Percentiles rank a stretch among this genome's conserved stretches.
phyloP scores from a whole-genome alignment of 164 flowering plant genomes.

The Aristolochia contorta region DNA sequence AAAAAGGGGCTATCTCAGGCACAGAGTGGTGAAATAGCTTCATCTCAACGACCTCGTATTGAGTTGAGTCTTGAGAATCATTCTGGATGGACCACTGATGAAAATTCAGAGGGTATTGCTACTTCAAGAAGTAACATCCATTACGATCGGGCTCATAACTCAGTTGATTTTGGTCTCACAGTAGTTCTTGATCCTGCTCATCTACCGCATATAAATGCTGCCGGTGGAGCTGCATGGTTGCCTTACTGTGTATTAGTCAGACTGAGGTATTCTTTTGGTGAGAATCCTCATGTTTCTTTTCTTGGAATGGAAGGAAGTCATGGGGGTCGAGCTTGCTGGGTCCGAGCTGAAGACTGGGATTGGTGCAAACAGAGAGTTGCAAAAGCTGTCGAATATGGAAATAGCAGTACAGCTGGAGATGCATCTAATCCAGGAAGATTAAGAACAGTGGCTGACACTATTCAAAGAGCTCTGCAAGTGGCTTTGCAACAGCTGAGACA shows the following conservation, averaged over 20 bases:
- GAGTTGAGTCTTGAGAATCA: conserved; percentile 94
- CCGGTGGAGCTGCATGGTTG: conserved; percentile 99
- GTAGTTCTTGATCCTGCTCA: conserved; percentile 88
- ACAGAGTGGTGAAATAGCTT: conserved; percentile 69
- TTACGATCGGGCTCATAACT: conserved; percentile 66
- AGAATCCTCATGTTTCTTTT: conserved; percentile 55
- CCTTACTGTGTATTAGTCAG: conserved; percentile 94
- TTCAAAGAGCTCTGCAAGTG: conserved; percentile 56
- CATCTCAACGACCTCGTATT: conserved; percentile 74
- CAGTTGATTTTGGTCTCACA: conserved; percentile 86
- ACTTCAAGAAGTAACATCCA: conserved; percentile 83
- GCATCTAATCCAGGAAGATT: conserved; percentile 71
- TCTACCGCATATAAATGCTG: conserved; percentile 83
- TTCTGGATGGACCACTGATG: conserved; percentile 39
- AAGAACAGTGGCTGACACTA: conserved; percentile 66
- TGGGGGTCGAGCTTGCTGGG: conserved; percentile 94
- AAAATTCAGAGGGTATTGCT: conserved; percentile 33
- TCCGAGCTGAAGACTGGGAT: conserved; percentile 77
- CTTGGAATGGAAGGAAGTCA: conserved; percentile 96
- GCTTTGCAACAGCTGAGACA: conserved; percentile 71
- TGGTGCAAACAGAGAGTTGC: conserved; percentile 75
- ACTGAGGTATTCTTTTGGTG: conserved; percentile 79
- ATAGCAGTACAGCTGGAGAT: conserved; percentile 23
- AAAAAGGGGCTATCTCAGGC: conserved; percentile 74
- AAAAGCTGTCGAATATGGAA: conserved; percentile 46